Conservation (phyloP, 306 rosid species). For the Trifolium subterraneum region DNA sequence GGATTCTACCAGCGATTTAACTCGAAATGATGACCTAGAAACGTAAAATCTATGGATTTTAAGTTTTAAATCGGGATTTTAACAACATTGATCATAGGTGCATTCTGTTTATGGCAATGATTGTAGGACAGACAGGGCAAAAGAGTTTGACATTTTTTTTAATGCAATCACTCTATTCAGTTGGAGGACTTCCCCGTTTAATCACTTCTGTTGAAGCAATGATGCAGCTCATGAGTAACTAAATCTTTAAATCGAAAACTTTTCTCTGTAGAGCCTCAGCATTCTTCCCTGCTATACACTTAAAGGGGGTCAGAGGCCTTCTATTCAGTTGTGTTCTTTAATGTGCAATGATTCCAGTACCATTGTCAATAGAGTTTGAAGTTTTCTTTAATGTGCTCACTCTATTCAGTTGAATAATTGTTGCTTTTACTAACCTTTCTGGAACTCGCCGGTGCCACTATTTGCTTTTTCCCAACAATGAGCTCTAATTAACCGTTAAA, state of each 20-base stretch:
- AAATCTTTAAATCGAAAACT: background rate
- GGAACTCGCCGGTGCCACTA: constrained; percentile 12
- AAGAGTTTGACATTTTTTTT: background rate
- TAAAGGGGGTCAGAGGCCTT: background rate
- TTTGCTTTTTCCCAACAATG: constrained; percentile 3
- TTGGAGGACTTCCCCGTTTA: background rate
- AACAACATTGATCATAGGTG: background rate
- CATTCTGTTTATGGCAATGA: constrained; percentile 7
- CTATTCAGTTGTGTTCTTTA: background rate
- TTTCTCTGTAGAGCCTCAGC: background rate
- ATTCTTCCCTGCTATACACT: background rate
- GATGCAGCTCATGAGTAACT: background rate
- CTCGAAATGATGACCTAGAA: no score
- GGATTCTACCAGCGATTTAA: no score
- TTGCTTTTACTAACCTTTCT: background rate
- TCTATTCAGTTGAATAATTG: background rate
- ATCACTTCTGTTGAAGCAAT: background rate
- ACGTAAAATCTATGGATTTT: no score
- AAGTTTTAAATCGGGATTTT: no score
- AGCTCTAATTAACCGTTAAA: background rate
- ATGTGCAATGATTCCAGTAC: background rate
- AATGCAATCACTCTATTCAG: constrained; percentile 17
- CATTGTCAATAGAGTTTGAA: background rate
- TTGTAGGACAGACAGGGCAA: constrained; percentile 4
- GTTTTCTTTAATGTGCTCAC: background rate